Conservation (phyloP, 331 rosid species). For the Malus hybrid region DNA sequence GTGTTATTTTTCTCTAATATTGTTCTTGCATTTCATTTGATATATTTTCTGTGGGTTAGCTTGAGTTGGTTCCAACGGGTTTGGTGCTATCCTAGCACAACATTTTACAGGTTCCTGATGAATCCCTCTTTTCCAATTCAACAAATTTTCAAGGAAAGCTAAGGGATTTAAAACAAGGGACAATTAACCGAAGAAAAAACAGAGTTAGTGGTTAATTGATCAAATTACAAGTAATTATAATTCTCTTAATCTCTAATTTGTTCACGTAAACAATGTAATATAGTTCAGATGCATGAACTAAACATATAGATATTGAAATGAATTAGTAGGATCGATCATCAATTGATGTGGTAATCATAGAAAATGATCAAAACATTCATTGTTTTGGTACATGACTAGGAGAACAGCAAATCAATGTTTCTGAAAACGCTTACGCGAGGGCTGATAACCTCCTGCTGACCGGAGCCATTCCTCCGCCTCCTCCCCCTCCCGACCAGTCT, state of each 20-base stretch:
- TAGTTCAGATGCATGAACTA: background rate
- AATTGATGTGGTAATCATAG: background rate
- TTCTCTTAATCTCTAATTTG: background rate
- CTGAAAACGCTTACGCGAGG: conserved; percentile 60
- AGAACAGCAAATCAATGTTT: background rate
- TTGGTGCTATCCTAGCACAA: no score
- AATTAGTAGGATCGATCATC: background rate
- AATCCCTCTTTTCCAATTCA: conserved; percentile 21
- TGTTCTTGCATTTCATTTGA: no score
- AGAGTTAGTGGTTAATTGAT: background rate
- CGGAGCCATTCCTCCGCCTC: conserved; percentile 77
- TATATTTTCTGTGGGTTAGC: no score
- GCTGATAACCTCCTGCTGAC: conserved; percentile 37
- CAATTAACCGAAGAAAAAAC: background rate
- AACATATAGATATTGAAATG: background rate
- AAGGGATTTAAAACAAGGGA: background rate
- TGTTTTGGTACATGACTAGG: background rate
- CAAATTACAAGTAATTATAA: background rate
- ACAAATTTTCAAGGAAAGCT: conserved; percentile 52
- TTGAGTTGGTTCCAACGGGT: no score
- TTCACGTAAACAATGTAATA: background rate
- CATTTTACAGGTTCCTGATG: background rate
- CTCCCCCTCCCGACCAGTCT: conserved; percentile 33
- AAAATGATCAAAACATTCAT: background rate
- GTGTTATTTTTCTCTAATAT: no score